Percentiles rank a stretch among this genome's conserved stretches.
phyloP scores from a whole-genome alignment of 1,284 basidiomycete species.

The Tilletia caries region DNA sequence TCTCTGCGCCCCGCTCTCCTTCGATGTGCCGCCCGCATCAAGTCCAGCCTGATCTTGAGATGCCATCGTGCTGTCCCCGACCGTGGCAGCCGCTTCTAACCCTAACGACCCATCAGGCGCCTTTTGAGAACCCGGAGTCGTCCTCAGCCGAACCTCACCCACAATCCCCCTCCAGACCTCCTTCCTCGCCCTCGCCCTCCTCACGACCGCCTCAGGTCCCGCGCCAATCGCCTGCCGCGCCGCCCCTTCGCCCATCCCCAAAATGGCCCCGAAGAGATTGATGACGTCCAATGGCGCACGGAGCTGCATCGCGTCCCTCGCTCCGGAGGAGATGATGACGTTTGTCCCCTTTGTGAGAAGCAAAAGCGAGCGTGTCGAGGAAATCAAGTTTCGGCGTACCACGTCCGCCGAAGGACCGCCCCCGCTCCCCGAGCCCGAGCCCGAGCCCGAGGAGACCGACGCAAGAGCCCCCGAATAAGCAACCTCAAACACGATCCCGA shows the following conservation, averaged over 20 bases:
- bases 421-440: not conserved
- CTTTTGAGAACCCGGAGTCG: not conserved
- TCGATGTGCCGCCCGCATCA: not conserved
- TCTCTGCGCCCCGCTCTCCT: not conserved
- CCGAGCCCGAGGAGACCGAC: not conserved
- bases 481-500: conserved; percentile 79
- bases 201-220: not conserved
- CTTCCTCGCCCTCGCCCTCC: conserved; percentile 15
- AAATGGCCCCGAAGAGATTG: conserved; percentile 30
- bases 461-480: conserved; percentile 58
- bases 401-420: not conserved
- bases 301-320: conserved; percentile 31
- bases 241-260: conserved; percentile 6
- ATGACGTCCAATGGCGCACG: conserved; percentile 48
- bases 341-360: conserved; percentile 49
- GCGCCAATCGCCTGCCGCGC: not conserved
- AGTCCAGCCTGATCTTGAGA: not conserved
- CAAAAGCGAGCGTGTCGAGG: conserved; percentile 41
- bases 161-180: conserved; percentile 8
- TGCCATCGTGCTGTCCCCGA: not conserved
- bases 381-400: conserved; percentile 43
- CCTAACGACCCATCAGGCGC: not conserved
- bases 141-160: not conserved
- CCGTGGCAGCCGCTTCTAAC: not conserved
- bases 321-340: conserved; percentile 44